phyloP scores from a whole-genome alignment of 441 rosid species.

The Croton laevigatus region DNA sequence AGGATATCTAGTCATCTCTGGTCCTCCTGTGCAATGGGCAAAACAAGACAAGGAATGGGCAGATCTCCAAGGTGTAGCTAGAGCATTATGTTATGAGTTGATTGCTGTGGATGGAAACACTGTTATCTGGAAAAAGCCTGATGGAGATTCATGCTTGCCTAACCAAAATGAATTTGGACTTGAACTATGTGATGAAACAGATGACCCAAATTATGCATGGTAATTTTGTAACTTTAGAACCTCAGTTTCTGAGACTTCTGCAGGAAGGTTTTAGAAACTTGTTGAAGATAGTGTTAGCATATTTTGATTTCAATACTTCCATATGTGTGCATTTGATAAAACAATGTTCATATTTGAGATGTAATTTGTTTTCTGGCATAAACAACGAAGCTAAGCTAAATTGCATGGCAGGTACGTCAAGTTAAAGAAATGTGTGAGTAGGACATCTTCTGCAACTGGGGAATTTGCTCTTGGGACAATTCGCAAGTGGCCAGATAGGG shows the following conservation, averaged over 20 bases:
- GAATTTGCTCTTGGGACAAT: conserved; percentile 62
- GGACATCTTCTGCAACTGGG: conserved; percentile 59
- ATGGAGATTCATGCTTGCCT: conserved; percentile 74
- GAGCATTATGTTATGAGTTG: conserved; percentile 84
- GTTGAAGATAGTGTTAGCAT: neutral
- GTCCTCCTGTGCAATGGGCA: conserved; percentile 98
- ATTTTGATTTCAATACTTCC: conserved; percentile 3
- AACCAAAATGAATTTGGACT: conserved; percentile 86
- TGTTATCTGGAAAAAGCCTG: conserved; percentile 95
- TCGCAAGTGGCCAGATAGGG: conserved; percentile 80
- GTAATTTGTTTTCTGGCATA: conserved; percentile 1
- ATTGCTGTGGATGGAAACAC: conserved; percentile 96
- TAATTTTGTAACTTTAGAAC: conserved; percentile 27
- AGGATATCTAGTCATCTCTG: conserved; percentile 92
- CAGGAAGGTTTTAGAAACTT: conserved; percentile 2
- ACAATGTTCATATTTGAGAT: neutral
- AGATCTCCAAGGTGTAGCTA: conserved; percentile 92
- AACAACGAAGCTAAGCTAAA: conserved; percentile 15
- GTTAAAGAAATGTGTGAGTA: conserved; percentile 68
- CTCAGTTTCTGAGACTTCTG: conserved; percentile 12
- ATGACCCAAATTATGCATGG: conserved; percentile 81
- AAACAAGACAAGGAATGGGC: conserved; percentile 99
- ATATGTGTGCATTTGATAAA: conserved; percentile 3
- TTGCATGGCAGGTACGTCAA: conserved; percentile 66
- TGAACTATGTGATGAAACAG: conserved; percentile 74